These are phyloP conservation scores for Microdochium nivale DNA, from an alignment of 2,329 filamentous ascomycete genomes.

Conservation along the genomic window DNA sequence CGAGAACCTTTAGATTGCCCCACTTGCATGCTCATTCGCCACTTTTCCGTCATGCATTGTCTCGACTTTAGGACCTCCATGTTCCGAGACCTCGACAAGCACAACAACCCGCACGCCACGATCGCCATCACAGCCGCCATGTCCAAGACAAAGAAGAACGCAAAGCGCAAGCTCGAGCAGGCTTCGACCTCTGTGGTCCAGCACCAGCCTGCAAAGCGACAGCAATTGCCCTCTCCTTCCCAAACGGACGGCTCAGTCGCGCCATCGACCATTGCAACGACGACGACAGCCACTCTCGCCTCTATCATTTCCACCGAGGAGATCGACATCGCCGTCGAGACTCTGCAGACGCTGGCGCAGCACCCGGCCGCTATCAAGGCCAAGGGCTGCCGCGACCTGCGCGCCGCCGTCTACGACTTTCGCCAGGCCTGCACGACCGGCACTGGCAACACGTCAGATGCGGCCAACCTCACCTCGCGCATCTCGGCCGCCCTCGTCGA, in stretches of 20 bases:
- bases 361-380: slow-evolving; percentile 59
- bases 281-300: slow-evolving; percentile 34
- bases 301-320: slow-evolving; percentile 54
- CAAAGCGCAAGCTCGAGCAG: slow-evolving; percentile 32
- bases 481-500: slow-evolving; percentile 59
- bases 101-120: background rate
- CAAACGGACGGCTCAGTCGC: slow-evolving; percentile 7
- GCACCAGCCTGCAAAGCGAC: slow-evolving; percentile 13
- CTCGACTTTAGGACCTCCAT: too few species aligned
- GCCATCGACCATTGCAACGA: slow-evolving; percentile 23
- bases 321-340: slow-evolving; percentile 59
- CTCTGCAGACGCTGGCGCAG: slow-evolving; percentile 46
- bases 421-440: slow-evolving; percentile 61
- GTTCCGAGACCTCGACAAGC: too few species aligned
- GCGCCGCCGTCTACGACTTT: slow-evolving; percentile 61
- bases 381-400: slow-evolving; percentile 57
- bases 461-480: slow-evolving; percentile 55
- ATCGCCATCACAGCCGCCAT: slow-evolving; percentile 14
- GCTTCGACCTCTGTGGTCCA: background rate
- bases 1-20: too few species aligned
- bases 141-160: slow-evolving; percentile 32
- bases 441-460: slow-evolving; percentile 34
- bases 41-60: too few species aligned
- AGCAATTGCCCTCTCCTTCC: slow-evolving; percentile 24
- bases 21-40: too few species aligned